Percentiles rank a stretch among this genome's conserved stretches.
Conservation (phyloP, 257 asterid genomes). For the Voacanga thouarsii region DNA sequence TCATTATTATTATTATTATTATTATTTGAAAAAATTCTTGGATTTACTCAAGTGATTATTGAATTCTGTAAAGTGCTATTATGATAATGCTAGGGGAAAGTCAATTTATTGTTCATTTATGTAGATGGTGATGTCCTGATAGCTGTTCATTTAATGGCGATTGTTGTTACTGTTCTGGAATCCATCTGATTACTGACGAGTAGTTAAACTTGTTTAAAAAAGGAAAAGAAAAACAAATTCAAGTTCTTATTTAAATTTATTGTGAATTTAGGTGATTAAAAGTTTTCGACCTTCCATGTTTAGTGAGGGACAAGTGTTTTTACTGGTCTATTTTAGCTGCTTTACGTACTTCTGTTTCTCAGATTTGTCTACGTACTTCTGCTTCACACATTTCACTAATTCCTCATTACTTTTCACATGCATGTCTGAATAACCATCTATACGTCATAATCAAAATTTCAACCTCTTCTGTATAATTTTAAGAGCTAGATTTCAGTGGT, state of each 20-base stretch:
- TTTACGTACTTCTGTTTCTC: background rate
- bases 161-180: background rate
- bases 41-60: background rate
- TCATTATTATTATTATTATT: background rate
- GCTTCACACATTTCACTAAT: background rate
- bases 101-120: background rate
- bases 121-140: background rate
- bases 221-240: background rate
- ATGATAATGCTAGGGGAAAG: background rate
- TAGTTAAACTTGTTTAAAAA: background rate
- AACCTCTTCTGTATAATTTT: background rate
- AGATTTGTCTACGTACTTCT: background rate
- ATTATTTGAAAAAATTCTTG: background rate
- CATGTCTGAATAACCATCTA: background rate
- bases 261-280: background rate
- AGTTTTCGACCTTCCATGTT: background rate
- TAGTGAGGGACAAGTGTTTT: background rate
- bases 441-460: background rate
- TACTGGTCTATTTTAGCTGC: background rate
- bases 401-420: background rate
- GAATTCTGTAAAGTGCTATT: background rate
- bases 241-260: background rate
- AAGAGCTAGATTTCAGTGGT: background rate
- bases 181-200: background rate
- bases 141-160: background rate